phyloP scores from a whole-genome alignment of 2,329 filamentous ascomycete genomes.

The Diaporthe sp. region DNA sequence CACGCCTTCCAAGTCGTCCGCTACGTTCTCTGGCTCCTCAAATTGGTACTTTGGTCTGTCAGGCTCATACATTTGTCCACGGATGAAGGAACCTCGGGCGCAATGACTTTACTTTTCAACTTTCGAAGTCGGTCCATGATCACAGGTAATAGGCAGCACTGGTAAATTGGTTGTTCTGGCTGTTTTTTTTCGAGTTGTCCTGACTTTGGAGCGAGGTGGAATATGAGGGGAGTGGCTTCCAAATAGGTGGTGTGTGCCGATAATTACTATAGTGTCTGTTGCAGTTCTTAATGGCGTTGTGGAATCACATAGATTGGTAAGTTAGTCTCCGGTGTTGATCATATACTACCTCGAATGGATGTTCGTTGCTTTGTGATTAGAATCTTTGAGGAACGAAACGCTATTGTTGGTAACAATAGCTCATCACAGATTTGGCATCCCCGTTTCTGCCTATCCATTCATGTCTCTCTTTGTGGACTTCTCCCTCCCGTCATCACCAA shows the following conservation, averaged over 20 bases:
- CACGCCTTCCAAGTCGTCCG: fast-evolving
- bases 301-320: background rate
- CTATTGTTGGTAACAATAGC: background rate
- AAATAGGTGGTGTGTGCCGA: too few relatives aligned
- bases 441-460: background rate
- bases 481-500: constrained; percentile 2
- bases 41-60: background rate
- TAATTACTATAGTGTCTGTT: background rate
- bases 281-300: background rate
- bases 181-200: background rate
- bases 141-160: background rate
- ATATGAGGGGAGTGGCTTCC: fast-evolving
- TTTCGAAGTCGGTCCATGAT: background rate
- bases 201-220: background rate
- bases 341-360: background rate
- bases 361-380: background rate
- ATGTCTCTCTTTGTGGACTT: background rate
- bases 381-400: background rate
- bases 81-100: too few relatives aligned
- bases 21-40: background rate
- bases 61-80: fast-evolving
- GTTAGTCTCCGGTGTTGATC: background rate
- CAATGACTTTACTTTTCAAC: background rate
- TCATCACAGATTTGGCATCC: background rate
- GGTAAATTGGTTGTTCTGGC: too few relatives aligned